phyloP scores from a whole-genome alignment of 2,329 filamentous ascomycete species.

The Neoarthrinium moseri region DNA sequence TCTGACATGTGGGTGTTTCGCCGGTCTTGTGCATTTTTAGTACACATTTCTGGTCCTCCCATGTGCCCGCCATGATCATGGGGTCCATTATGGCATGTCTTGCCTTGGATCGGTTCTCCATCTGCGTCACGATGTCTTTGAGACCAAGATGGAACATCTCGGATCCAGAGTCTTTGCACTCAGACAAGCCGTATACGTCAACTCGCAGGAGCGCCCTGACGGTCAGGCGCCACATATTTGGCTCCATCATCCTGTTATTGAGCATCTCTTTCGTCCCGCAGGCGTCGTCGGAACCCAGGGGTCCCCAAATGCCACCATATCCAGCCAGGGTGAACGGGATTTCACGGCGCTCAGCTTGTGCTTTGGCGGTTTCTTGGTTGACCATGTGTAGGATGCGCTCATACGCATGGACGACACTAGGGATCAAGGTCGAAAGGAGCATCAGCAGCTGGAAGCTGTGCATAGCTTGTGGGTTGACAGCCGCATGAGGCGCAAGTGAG shows the following conservation, averaged over 20 bases:
- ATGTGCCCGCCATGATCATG: conserved; percentile 37
- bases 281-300: conserved; percentile 15
- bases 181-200: conserved; percentile 54
- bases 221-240: conserved; percentile 51
- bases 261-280: conserved; percentile 31
- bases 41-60: conserved; percentile 22
- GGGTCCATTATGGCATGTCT: conserved; percentile 51
- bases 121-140: conserved; percentile 50
- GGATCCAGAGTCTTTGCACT: conserved; percentile 9
- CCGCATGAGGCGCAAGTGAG: conserved; percentile 11
- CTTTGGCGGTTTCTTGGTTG: conserved; percentile 47
- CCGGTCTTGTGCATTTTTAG: conserved; percentile 27
- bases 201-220: conserved; percentile 53
- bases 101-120: conserved; percentile 49
- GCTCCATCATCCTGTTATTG: conserved; percentile 46
- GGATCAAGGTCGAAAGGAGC: conserved; percentile 57
- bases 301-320: conserved; percentile 50
- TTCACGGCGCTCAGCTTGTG: conserved; percentile 38
- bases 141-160: conserved; percentile 44
- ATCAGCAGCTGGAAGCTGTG: conserved; percentile 57
- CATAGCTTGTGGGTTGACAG: conserved; percentile 33
- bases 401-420: conserved; percentile 58
- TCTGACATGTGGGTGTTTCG: conserved; percentile 45
- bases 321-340: conserved; percentile 44
- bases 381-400: conserved; percentile 52